Base-by-base conservation (phyloP, 148 eudicot species). In the Rhododendron kiyosumense region DNA sequence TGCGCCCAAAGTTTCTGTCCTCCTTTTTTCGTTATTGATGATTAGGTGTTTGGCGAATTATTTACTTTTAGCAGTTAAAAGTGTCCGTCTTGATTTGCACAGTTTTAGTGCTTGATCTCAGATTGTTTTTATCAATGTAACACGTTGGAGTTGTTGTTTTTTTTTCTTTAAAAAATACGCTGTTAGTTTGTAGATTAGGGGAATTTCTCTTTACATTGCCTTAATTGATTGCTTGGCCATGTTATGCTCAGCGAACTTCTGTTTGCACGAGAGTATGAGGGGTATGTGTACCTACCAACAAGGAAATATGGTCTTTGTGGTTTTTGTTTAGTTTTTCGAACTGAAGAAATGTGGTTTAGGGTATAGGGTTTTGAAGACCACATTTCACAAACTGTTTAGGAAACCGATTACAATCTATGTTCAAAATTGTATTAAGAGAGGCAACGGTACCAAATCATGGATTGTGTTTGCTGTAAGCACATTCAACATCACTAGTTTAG, bases 91-190 rank as follows among this genome's bases (percentile, higher is more conserved):
- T 36, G 71, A 12, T 36, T 36, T 36, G 14, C 4, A 10, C 38
- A 2, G 26, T 74, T 74, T 26, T 15, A 30, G 78, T n/a, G 75
- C 46, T 84, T 32, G 13, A 84, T 84, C 76, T 87, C 52, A 81
- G 41, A 10, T 28, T 30, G n/a, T 30, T 14, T 8, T 79, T 13
- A 26, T 79, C 11, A 49, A 28, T 26, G 17, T 79, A 5, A 13
- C 7, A 71, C 20, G 4, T 28, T 65, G 71, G 76, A 32, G 0
- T 30, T 34, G 78, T 17, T 15, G 5, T 36, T 74, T 34, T 10
- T 2, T 26, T 41, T 41, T 41, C 45, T 38, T 2, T 2, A n/a
- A 65, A 3, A 57, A 57, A 18, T 65, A 10, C 5, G 2, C 73
- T 65, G 65, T 57, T 20, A 18, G 4, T 30, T 20, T 30, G 76